Conservation (phyloP, 1,284 basidiomycete species). For the Tilletia caries region DNA sequence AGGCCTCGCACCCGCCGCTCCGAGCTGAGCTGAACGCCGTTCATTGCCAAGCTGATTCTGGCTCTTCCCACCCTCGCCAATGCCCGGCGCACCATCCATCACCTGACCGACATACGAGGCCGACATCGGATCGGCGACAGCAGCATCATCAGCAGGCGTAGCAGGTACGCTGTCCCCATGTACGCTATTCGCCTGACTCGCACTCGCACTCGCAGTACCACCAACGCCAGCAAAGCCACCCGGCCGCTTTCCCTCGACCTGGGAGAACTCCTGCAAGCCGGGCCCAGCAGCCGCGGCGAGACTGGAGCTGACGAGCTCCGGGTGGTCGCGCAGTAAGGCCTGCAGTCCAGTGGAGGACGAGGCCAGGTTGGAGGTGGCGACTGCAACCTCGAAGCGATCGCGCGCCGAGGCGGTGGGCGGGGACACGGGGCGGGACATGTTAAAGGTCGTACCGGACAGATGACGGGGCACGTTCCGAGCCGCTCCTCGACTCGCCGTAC, state of each 20-base stretch:
- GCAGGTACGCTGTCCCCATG: neutral
- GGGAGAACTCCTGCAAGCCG: conserved; percentile 20
- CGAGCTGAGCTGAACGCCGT: conserved; percentile 15
- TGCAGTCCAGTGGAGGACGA: conserved; percentile 44
- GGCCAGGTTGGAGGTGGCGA: conserved; percentile 41
- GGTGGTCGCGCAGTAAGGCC: conserved; percentile 49
- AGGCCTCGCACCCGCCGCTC: conserved; percentile 75
- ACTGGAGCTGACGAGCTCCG: conserved; percentile 46
- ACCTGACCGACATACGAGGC: conserved; percentile 8
- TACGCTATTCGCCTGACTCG: neutral
- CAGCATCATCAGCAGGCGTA: conserved; percentile 19
- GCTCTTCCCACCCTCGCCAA: conserved; percentile 16
- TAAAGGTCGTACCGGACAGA: conserved; percentile 14
- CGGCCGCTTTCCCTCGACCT: conserved; percentile 4
- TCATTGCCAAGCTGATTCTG: neutral
- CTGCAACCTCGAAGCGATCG: conserved; percentile 39
- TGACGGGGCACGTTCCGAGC: neutral
- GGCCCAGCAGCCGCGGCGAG: conserved; percentile 45
- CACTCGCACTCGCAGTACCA: conserved; percentile 1
- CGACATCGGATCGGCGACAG: neutral
- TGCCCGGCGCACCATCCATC: conserved; percentile 6
- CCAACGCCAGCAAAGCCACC: neutral
- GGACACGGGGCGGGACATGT: conserved; percentile 32
- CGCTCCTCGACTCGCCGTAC: neutral
- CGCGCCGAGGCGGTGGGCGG: conserved; percentile 35